These are phyloP conservation scores for Populus trichocarpa DNA, from an alignment of 441 rosid species.

Conservation along the genomic window DNA sequence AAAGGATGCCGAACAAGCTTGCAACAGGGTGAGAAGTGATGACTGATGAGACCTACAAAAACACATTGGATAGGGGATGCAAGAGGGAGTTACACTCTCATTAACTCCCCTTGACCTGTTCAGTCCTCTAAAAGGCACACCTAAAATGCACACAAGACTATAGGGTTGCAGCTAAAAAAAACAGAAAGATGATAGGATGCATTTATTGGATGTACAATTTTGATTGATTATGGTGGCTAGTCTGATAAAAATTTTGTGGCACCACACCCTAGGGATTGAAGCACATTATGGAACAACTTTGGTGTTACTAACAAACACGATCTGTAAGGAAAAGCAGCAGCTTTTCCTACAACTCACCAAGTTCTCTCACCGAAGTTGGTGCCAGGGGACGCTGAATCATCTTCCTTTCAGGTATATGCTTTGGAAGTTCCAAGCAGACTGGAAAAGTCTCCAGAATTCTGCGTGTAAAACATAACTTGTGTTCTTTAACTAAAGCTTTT, in stretches of 20 bases:
- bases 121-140: background rate
- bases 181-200: background rate
- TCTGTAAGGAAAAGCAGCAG: background rate
- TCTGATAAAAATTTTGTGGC: too few species aligned
- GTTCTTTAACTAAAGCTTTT: background rate
- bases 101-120: background rate
- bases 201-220: background rate
- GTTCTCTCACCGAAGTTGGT: background rate
- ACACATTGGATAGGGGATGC: background rate
- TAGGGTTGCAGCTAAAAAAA: background rate
- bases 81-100: background rate
- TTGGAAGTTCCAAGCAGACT: background rate
- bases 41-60: background rate
- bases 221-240: background rate
- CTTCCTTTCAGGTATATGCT: background rate
- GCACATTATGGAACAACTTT: background rate
- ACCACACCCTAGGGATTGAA: background rate
- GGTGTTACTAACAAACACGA: background rate
- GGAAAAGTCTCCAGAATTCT: background rate
- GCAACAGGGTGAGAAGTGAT: background rate
- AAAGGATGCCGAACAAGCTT: background rate
- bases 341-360: background rate
- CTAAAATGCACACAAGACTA: background rate
- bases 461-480: background rate
- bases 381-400: background rate